Evolutionary conservation across 805 yeast species (phyloP).

Genomic region (Candida sithepensis): DNA sequence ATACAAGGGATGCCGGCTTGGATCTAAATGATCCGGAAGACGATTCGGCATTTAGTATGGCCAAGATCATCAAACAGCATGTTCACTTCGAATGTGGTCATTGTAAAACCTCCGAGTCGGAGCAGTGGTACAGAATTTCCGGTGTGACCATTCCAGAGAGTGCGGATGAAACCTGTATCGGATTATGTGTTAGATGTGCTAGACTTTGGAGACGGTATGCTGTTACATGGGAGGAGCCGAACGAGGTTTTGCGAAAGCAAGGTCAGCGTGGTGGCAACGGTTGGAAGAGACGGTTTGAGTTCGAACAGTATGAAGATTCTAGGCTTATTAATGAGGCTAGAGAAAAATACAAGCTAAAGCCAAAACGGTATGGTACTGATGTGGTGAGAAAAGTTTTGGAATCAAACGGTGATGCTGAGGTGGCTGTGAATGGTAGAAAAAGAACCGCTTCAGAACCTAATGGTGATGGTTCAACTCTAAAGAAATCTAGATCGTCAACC

Average conservation of each 20-base stretch:
- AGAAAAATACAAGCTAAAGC: constrained; percentile 27
- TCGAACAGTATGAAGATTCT: constrained; percentile 63
- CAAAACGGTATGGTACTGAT: constrained; percentile 13
- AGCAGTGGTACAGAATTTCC: constrained; percentile 69
- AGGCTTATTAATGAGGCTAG: constrained; percentile 50
- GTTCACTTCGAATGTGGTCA: constrained; percentile 62
- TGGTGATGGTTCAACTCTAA: not conserved
- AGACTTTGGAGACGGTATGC: constrained; percentile 89
- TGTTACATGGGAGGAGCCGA: constrained; percentile 78
- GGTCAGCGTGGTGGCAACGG: constrained; percentile 43
- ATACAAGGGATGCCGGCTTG: constrained; percentile 41
- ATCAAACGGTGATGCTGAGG: not conserved
- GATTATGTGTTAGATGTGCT: constrained; percentile 84
- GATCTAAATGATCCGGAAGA: constrained; percentile 51
- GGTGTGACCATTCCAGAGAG: constrained; percentile 47
- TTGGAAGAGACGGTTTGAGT: constrained; percentile 62
- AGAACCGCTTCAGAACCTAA: not conserved
- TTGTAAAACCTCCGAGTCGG: constrained; percentile 55
- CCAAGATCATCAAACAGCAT: constrained; percentile 39
- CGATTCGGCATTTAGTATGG: constrained; percentile 65
- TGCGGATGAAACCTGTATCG: constrained; percentile 39
- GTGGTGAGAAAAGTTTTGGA: not conserved
- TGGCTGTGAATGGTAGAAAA: not conserved
- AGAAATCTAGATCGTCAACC: constrained; percentile 1
- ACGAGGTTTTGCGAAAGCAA: constrained; percentile 53